Percentiles rank a stretch among this genome's conserved stretches.
Evolutionary conservation across 2,329 filamentous ascomycete genomes (phyloP).

Genomic region (Elsinoe batatas): DNA sequence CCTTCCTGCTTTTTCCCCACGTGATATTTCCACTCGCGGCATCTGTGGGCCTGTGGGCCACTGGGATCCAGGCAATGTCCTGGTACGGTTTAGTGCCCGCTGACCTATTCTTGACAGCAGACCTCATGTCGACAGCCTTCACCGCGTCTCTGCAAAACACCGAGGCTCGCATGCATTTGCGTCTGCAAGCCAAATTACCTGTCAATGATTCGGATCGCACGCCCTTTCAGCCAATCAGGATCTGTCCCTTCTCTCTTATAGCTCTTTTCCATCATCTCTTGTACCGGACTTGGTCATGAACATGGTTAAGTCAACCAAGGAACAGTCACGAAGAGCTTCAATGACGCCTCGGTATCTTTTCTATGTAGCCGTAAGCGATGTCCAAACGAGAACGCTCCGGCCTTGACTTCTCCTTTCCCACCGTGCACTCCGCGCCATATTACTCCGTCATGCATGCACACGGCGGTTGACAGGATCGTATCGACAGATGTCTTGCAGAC

Average conservation of each 20-base stretch:
- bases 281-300: background rate
- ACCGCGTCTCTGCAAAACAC: slow-evolving; percentile 8
- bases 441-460: background rate
- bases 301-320: background rate
- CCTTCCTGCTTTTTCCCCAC: background rate
- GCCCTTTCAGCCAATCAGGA: background rate
- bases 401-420: background rate
- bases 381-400: background rate
- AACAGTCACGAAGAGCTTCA: background rate
- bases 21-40: background rate
- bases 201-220: slow-evolving; percentile 2
- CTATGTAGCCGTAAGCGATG: background rate
- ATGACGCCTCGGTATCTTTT: background rate
- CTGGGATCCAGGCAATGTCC: background rate
- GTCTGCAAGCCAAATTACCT: background rate
- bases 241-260: background rate
- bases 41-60: background rate
- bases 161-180: background rate
- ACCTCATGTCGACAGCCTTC: background rate
- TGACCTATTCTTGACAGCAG: background rate
- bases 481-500: background rate
- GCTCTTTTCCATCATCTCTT: background rate
- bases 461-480: background rate
- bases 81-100: background rate
- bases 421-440: background rate